Percentiles rank a stretch among this genome's conserved stretches.
These are phyloP conservation scores for Laguncularia racemosa DNA, from an alignment of 345 rosid genomes.

Conservation along the genomic window DNA sequence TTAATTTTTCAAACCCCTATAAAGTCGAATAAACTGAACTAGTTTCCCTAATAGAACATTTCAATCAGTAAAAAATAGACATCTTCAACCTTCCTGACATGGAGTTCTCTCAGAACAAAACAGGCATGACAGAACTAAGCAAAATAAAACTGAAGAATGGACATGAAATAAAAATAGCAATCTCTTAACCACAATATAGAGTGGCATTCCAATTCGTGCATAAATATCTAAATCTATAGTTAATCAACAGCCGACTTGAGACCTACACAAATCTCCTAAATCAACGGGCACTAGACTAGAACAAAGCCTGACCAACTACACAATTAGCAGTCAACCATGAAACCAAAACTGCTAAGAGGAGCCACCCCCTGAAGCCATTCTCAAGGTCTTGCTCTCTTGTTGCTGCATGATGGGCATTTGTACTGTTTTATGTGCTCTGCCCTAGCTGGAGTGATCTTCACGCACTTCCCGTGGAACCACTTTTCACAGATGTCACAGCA, in stretches of 20 bases:
- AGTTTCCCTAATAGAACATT: no score
- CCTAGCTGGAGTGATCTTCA: slow-evolving; percentile 84
- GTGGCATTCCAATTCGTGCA: slow-evolving; percentile 7
- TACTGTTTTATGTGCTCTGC: slow-evolving; percentile 93
- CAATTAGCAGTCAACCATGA: slow-evolving; percentile 38
- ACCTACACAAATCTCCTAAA: slow-evolving; percentile 23
- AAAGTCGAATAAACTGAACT: no score
- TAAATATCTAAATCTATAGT: slow-evolving; percentile 16
- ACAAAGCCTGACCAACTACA: slow-evolving; percentile 35
- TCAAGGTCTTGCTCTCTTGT: slow-evolving; percentile 72
- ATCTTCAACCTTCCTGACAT: no score
- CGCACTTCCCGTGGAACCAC: slow-evolving; percentile 81
- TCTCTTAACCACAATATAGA: no score
- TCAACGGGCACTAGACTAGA: slow-evolving; percentile 18
- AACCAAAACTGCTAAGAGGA: slow-evolving; percentile 4
- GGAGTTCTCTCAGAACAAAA: no score
- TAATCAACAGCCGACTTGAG: slow-evolving; percentile 18
- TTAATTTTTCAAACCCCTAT: no score
- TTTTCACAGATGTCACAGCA: slow-evolving; percentile 59
- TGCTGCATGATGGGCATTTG: slow-evolving; percentile 94
- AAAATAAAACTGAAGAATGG: no score
- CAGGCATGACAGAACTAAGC: no score
- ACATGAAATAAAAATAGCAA: slow-evolving; percentile 7
- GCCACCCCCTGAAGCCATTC: not conserved
- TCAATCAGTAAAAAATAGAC: no score